Conservation (phyloP, 345 rosid species). For the Gossypium australe region DNA sequence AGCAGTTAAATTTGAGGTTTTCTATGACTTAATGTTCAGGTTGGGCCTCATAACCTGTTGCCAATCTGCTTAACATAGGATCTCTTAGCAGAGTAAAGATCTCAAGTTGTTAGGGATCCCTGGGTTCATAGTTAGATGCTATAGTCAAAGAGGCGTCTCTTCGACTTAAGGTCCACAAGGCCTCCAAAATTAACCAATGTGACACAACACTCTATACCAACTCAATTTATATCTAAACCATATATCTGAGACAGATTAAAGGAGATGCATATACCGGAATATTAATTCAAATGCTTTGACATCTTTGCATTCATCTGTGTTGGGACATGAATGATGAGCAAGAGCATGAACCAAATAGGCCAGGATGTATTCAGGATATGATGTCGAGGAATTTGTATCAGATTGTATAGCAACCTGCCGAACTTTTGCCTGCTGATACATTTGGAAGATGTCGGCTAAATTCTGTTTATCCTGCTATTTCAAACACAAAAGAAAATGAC, state of each 20-base stretch:
- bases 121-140: background rate
- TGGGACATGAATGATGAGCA: conserved; percentile 86
- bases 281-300: conserved; percentile 68
- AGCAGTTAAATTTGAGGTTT: background rate
- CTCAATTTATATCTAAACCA: background rate
- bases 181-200: background rate
- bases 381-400: conserved; percentile 47
- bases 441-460: conserved; percentile 77
- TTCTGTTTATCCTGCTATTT: conserved; percentile 77
- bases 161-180: background rate
- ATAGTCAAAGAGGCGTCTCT: background rate
- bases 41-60: background rate
- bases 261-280: conserved; percentile 48
- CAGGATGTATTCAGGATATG: conserved; percentile 63
- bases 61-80: background rate
- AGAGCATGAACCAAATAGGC: conserved; percentile 73
- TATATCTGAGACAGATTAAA: conserved; percentile 8
- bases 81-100: background rate
- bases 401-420: conserved; percentile 58
- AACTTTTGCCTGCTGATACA: conserved; percentile 63
- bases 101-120: background rate
- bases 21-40: background rate
- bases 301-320: conserved; percentile 73
- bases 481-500: conserved; percentile 13
- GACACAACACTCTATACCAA: background rate